Evolutionary conservation across 495 filamentous ascomycete species (phyloP).

Genomic region (Neurospora tetrasperma): DNA sequence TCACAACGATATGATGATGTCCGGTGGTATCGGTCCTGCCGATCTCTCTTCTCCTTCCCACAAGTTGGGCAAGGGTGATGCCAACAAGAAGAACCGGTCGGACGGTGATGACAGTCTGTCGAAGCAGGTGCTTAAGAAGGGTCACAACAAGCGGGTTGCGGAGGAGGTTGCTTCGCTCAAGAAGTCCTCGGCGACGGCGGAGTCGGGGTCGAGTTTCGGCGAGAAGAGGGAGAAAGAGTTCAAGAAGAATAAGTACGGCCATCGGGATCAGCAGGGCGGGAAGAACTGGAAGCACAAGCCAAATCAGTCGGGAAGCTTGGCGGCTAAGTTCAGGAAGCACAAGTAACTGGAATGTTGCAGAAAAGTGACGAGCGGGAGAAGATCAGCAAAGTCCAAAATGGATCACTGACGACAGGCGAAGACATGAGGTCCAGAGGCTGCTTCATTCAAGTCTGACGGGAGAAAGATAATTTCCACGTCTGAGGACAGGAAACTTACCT

Average conservation of each 20-base stretch:
- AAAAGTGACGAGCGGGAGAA: background rate
- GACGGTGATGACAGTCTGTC: background rate
- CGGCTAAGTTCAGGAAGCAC: background rate
- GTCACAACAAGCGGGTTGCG: conserved; percentile 8
- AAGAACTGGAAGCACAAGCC: background rate
- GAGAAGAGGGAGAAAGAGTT: background rate
- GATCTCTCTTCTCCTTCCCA: background rate
- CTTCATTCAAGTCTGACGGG: background rate
- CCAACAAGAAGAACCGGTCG: background rate
- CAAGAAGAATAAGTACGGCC: background rate
- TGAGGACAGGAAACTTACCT: background rate
- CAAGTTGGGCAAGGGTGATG: background rate
- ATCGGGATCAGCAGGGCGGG: background rate
- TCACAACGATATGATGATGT: conserved; percentile 7
- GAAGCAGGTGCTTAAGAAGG: conserved; percentile 7
- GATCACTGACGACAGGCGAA: background rate
- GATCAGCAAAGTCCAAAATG: background rate
- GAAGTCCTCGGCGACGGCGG: background rate
- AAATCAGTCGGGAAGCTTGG: background rate
- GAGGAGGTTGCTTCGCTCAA: background rate
- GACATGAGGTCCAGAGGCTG: background rate
- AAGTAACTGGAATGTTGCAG: background rate
- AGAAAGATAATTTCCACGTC: background rate
- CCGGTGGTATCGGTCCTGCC: conserved; percentile 9
- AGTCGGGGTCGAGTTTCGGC: background rate